phyloP scores from a whole-genome alignment of 2,329 filamentous ascomycete species.

The Tothia fuscella region DNA sequence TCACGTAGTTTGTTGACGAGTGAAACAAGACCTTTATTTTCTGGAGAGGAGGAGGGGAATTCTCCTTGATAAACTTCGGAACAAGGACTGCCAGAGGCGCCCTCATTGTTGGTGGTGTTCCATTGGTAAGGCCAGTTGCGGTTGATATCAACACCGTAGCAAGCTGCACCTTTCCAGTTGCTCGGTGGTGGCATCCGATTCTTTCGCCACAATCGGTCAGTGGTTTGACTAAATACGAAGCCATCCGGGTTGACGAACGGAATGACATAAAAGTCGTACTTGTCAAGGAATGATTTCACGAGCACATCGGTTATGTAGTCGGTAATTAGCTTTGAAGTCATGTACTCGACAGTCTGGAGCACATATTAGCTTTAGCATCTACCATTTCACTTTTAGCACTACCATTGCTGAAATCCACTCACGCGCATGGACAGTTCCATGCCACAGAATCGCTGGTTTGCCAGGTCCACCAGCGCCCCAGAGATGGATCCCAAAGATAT shows the following conservation, averaged over 20 bases:
- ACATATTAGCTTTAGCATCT: too few relatives aligned
- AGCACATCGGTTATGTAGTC: conserved; percentile 30
- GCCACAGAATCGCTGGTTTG: conserved; percentile 43
- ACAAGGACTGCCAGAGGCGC: conserved; percentile 25
- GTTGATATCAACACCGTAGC: conserved; percentile 28
- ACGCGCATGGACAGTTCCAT: conserved; percentile 47
- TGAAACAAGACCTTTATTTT: conserved; percentile 39
- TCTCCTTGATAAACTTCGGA: conserved; percentile 26
- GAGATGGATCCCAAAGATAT: conserved; percentile 39
- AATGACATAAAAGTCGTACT: conserved; percentile 55
- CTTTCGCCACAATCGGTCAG: conserved; percentile 28
- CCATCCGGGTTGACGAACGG: conserved; percentile 51
- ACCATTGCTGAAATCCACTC: conserved; percentile 50
- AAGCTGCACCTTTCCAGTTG: conserved; percentile 19
- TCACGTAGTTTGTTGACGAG: conserved; percentile 34
- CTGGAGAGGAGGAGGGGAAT: conserved; percentile 26
- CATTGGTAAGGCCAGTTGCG: conserved; percentile 28
- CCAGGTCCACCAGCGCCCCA: conserved; percentile 35
- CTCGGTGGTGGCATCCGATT: conserved; percentile 22
- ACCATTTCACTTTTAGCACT: too few relatives aligned
- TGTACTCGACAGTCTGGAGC: conserved; percentile 44
- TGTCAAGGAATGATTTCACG: conserved; percentile 40
- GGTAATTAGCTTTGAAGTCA: conserved; percentile 37
- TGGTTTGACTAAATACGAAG: conserved; percentile 27
- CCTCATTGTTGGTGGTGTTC: conserved; percentile 14